Base-by-base conservation (phyloP, 1,139 yeast species). In the Lodderomyces orthopsilosis region DNA sequence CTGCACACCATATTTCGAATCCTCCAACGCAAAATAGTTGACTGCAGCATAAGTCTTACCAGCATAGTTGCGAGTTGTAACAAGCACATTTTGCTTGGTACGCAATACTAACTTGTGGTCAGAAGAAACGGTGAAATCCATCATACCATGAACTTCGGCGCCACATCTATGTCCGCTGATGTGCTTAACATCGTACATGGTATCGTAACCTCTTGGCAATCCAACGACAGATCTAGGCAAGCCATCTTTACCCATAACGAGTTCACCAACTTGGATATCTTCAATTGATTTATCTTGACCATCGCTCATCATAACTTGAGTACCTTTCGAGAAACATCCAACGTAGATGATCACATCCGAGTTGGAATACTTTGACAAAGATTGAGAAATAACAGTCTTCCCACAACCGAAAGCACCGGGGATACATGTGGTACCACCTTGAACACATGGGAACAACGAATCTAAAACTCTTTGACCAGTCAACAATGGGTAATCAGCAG, bases 371-470 rank as follows among this genome's bases (percentile, higher is more conserved):
- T 93, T 93, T 52, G 98, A 93, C 62, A 93, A 77, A 1, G 98
- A 89, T 74, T 93, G 98, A 27, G 99, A 93, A 65, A 93, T 93
- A 59, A 93, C 99, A 10, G 99, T 93, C 69, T 93, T 93, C 69
- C 99, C 99, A 74, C 98, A 93, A 50, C 99, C 99, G 60, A 93
- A 93, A 51, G 99, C 99, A 70, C 99, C 99, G 40, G 99, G 99
- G 65, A 93, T 93, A 84, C 98, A 94, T 36, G 99, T 93, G 41
- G 99, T 93, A 76, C 99, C 99, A 74, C 99, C 98, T 76, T 94
- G 98, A 56, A 94, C 99, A 81, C 95, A 88, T 42, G 99, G 98
- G 80, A 93, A 94, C 54, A 93, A 79, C 32, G 98, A 85, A 68
- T 93, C 99, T 68, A 93, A 78, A 44, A 93, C 99, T 78, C 98